Evolutionary conservation across 2,329 filamentous ascomycete species (phyloP).

Genomic region (Tolypocladium guangdongense): DNA sequence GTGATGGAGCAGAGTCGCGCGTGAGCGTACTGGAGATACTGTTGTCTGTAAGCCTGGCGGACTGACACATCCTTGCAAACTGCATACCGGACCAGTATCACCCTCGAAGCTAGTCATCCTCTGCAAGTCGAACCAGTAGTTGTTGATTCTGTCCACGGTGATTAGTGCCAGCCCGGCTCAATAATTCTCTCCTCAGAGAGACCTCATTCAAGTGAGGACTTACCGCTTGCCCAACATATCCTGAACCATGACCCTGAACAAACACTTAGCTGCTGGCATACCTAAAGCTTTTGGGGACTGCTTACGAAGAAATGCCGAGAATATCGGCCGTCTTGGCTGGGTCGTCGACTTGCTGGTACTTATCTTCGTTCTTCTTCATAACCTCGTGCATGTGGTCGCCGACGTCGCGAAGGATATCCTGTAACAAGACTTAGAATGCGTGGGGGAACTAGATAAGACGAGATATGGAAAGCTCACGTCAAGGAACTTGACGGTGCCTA

Average conservation of each 20-base stretch:
- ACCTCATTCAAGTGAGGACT: slow-evolving; percentile 10
- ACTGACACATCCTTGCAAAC: not conserved
- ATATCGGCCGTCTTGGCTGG: slow-evolving; percentile 75
- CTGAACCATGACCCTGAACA: slow-evolving; percentile 79
- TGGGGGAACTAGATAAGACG: not conserved
- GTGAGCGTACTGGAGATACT: slow-evolving; percentile 73
- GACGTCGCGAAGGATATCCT: slow-evolving; percentile 42
- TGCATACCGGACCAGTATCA: slow-evolving; percentile 59
- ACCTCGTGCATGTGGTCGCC: slow-evolving; percentile 96
- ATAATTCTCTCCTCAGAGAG: not conserved
- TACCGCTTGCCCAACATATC: slow-evolving; percentile 93
- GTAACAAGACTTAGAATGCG: not conserved
- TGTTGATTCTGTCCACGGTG: slow-evolving; percentile 40
- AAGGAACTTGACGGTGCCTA: slow-evolving; percentile 6
- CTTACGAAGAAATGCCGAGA: slow-evolving; percentile 61
- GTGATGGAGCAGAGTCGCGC: slow-evolving; percentile 58
- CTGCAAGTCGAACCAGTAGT: slow-evolving; percentile 67
- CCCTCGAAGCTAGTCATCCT: slow-evolving; percentile 77
- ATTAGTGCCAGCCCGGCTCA: slow-evolving; percentile 3
- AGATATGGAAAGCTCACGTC: not conserved
- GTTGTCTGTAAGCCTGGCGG: not conserved
- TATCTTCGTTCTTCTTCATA: slow-evolving; percentile 81
- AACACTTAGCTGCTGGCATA: not conserved
- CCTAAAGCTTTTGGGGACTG: not conserved
- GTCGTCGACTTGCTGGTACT: slow-evolving; percentile 83